Evolutionary conservation across 2,329 filamentous ascomycete species (phyloP), one percentile per base, ranked within the genome.

Genomic region (Arthrobotrys iridis): DNA sequence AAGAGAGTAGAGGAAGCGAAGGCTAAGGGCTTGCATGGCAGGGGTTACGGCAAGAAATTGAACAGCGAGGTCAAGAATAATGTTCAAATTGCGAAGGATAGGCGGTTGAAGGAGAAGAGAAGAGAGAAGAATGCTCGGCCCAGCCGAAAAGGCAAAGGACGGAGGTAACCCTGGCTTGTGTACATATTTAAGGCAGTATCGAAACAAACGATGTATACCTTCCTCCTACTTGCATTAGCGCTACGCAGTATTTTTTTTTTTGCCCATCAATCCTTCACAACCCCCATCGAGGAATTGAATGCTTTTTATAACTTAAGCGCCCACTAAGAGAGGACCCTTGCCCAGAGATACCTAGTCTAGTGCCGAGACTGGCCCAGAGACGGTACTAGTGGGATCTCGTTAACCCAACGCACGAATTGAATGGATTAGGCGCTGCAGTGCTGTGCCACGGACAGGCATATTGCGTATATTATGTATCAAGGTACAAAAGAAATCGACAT

Each of bases 41-140:
- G 88, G 85, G 81, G 90, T 93, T 78, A 89, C 90, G 30, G 87
- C 85, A 79, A 91, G 91, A 65, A 93, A 90, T 85, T 90, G 82
- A 83, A 82, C 84, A 85, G 81, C 78, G 94, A 97, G 85, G 84
- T 98, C 80, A 93, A 90, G 85, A 91, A 87, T 68, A 88, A 88
- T 67, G 89, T 94, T 46, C 93, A 97, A 81, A 93, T 98, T 78
- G 88, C 91, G 80, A 96, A 93, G 86, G 88, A 90, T 76, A 87
- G 95, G 80, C 89, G 89, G 82, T 81, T 93, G 80, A 87, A 91
- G 85, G 91, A 96, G 84, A 88, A 87, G 83, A 88, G 88, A 81
- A 89, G 85, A 81, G 90, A 91, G 81, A 98, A 99, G 88, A 98
- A 97, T 82, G 93, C 92, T 6, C 85, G 94, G 79, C 93, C 93